Evolutionary conservation across 2,329 filamentous ascomycete species (phyloP), one percentile per base, ranked within the genome.

Genomic region (Sporothrix euskadiensis): DNA sequence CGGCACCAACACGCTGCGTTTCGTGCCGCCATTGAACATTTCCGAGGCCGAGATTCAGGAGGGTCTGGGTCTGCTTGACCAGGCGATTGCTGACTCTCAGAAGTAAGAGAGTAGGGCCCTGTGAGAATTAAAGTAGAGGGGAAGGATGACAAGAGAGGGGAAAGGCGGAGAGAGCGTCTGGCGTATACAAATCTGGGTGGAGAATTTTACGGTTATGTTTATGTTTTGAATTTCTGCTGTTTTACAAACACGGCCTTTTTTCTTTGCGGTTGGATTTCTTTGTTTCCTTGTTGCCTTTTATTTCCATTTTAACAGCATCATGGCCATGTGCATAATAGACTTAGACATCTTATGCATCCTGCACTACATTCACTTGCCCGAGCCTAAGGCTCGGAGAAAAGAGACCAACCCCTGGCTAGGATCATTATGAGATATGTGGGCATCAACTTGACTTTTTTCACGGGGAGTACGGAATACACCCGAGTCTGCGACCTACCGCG

Each of bases 1-100:
- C 39, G 96, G 96, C 0, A 94, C 90, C 41, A 97, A 98, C 80
- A 98, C 94, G 9, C 83, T 99, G 77, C 87, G 96, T 66, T 97
- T 99, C 78, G 94, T 98, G 73, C 96, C 96, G 44, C 92, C 93
- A 75, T 83, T 99, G 79, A 90, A 90, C 6, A 92, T 99, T 73
- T 91, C 89, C 0, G 90, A 93, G 77, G 88, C 88, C 35, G 92
- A 98, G 86, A 96, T 98, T 76, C 85, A 90, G 77, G 86, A 91
- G 76, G 94, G 93, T 0, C 83, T 98, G 81, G 83, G 84, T 57
- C 94, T 97, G 71, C 80, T 98, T 74, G 91, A 91, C 77, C 87
- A 93, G 77, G 88, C 89, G 4, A 89, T 91, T 75, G 79, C 79
- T 35, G 82, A 83, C 54, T 85, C 84, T 22, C 61, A 71, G 69